Base-by-base conservation (phyloP, 2,329 filamentous ascomycete genomes). In the Onygenales sp. region DNA sequence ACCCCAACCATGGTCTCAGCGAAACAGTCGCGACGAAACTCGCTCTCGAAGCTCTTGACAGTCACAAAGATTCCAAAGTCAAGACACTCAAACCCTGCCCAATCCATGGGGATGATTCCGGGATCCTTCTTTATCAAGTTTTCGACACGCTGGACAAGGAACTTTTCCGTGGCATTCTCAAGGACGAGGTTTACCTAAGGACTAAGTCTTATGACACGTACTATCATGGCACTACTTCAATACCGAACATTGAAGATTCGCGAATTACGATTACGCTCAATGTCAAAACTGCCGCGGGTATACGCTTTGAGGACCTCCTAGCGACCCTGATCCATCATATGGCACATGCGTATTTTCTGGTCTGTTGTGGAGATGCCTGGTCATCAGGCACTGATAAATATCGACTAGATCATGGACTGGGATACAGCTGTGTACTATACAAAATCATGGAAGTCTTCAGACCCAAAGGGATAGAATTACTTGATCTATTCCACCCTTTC, bases 311-410 rank as follows among this genome's bases (percentile, higher is more conserved):
- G 9, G 42, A 17, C 31, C 35, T 51, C 51, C 5, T 56, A 10
- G 36, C 42, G 7, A 42, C 7, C 5, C 50, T 60, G 6, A 55
- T 60, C 38, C 58, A 60, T 42, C 58, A 59, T 41, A 59, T 60
- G 58, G 50, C 49, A 13, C 58, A 60, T 51, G 58, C 58, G 4
- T 60, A 60, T 46, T 60, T 57, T 32, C 52, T 60, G 13, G 54
- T 56, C 17, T 60, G 58, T 41, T 60, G 58, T 36, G 58, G 55
- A n/a, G 32, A n/a, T 33, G 21, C 41, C 13, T 17, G 35, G 46
- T 13, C 33, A 33, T 11, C 36, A n/a, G 31, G 41, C 11, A 17
- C 11, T 10, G 46, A 51, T n/a, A 55, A 49, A 42, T 39, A 56
- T n/a, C 47, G 46, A 14, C 50, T 58, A 35, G 45, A 49, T 13